phyloP scores from a whole-genome alignment of 805 yeast genomes.

The Torulaspora delbrueckii region DNA sequence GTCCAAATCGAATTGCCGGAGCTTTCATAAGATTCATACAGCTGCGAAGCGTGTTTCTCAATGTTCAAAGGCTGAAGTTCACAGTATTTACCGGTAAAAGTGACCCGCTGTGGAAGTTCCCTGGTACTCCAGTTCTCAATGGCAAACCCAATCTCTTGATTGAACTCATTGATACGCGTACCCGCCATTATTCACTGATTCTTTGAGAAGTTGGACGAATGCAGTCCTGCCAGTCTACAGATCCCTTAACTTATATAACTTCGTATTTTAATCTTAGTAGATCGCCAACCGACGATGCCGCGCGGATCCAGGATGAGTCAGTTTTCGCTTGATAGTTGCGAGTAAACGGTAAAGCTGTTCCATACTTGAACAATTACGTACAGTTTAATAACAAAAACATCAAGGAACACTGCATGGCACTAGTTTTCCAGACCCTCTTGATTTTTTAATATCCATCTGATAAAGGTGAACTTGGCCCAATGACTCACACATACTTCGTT shows the following conservation, averaged over 20 bases:
- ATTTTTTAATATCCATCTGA: too few species aligned
- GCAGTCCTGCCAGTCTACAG: not conserved
- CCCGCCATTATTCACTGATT: not conserved
- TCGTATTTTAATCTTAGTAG: too few species aligned
- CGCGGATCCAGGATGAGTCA: too few species aligned
- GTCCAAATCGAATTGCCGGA: constrained; percentile 17
- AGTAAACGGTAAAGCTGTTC: too few species aligned
- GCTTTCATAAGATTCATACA: constrained; percentile 12
- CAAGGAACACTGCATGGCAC: too few species aligned
- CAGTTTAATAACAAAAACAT: too few species aligned
- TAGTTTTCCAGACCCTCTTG: too few species aligned
- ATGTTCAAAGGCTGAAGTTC: constrained; percentile 15
- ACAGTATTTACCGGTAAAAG: constrained; percentile 16
- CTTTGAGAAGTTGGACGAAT: constrained; percentile 3
- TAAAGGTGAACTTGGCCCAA: too few species aligned
- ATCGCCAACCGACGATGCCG: too few species aligned
- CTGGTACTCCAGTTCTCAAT: constrained; percentile 15
- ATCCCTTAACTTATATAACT: not conserved
- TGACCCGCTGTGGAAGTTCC: constrained; percentile 11
- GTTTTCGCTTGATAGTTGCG: too few species aligned
- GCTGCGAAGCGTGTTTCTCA: constrained; percentile 14
- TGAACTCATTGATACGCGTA: constrained; percentile 1
- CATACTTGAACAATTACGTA: too few species aligned
- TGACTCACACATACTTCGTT: too few species aligned
- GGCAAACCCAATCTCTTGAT: constrained; percentile 12